Evolutionary conservation across 768 basidiomycete species (phyloP).

Genomic region (Termitomyces sp.): DNA sequence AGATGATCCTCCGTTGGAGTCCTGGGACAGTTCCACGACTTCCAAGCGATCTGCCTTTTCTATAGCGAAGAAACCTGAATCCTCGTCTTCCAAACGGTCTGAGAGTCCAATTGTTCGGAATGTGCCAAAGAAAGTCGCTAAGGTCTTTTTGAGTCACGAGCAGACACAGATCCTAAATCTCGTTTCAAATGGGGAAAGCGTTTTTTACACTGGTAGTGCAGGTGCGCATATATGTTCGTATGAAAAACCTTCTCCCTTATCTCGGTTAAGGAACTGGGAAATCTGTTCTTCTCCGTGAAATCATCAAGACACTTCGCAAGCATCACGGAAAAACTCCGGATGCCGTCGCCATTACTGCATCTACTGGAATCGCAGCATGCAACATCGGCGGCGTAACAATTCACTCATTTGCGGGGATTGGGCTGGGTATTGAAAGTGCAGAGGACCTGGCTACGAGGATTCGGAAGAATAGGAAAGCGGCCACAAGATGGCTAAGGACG

Average conservation of each 20-base stretch:
- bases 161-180: slow-evolving; percentile 80
- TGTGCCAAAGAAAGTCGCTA: slow-evolving; percentile 26
- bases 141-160: slow-evolving; percentile 73
- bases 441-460: slow-evolving; percentile 62
- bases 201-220: slow-evolving; percentile 98
- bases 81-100: slow-evolving; percentile 6
- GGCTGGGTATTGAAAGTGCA: slow-evolving; percentile 65
- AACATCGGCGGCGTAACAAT: slow-evolving; percentile 96
- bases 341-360: slow-evolving; percentile 90
- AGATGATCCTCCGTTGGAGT: slow-evolving; percentile 28
- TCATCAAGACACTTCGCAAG: slow-evolving; percentile 68
- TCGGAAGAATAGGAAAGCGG: slow-evolving; percentile 80
- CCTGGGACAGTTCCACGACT: slow-evolving; percentile 21
- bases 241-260: not conserved
- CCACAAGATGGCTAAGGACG: slow-evolving; percentile 74
- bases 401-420: slow-evolving; percentile 95
- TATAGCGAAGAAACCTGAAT: slow-evolving; percentile 2
- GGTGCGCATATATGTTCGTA: slow-evolving; percentile 44
- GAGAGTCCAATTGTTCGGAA: slow-evolving; percentile 1
- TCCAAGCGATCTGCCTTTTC: slow-evolving; percentile 7
- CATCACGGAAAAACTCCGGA: slow-evolving; percentile 50
- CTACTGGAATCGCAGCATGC: slow-evolving; percentile 89
- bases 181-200: slow-evolving; percentile 63
- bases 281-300: slow-evolving; percentile 89
- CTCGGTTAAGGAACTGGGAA: slow-evolving; percentile 80